Base-by-base conservation (phyloP, 805 yeast genomes). In the Candida parachauliodes region DNA sequence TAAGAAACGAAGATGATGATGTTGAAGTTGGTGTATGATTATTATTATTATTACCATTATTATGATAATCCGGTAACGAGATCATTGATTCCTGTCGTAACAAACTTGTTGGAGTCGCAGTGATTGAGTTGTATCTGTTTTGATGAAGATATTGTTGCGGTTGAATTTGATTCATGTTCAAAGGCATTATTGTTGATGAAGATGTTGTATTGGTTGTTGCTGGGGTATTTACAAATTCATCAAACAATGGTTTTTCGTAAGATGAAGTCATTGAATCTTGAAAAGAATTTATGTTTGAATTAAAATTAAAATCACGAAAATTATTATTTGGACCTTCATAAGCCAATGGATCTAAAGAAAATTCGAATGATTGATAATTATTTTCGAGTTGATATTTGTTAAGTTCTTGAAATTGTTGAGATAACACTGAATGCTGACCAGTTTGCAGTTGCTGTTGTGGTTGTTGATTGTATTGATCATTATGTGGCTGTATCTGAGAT, bases 341-440 rank as follows among this genome's bases (percentile, higher is more conserved):
- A 0, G 76, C 76, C 40, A 72, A 51, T 3, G 77, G 75, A 41
- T 71, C 74, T 20, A 72, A 57, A 32, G 68, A 52, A 42, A 73
- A 73, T 17, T 34, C 41, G 34, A 40, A 32, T 25, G 37, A 37
- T 25, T 36, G 32, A 8, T n/a, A 14, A 16, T 25, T 20, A 10
- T 20, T 12, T 8, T 34, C 31, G 5, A 35, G 18, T 18, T 21
- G 28, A 28, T 8, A 25, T 9, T 30, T 21, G 14, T 32, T 32
- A 8, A 22, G 21, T 20, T 32, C 36, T 16, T 32, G n/a, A 15
- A 32, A 17, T 14, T 32, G 36, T 20, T 32, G 36, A 4, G 29
- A 24, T 22, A 32, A 32, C 20, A 17, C 21, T 11, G 34, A 18
- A 17, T 16, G 22, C 9, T 12, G 14, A n/a, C 14, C 10, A 5